Evolutionary conservation across 2,329 filamentous ascomycete genomes (phyloP).

Genomic region (Arachnopeziza araneosa): DNA sequence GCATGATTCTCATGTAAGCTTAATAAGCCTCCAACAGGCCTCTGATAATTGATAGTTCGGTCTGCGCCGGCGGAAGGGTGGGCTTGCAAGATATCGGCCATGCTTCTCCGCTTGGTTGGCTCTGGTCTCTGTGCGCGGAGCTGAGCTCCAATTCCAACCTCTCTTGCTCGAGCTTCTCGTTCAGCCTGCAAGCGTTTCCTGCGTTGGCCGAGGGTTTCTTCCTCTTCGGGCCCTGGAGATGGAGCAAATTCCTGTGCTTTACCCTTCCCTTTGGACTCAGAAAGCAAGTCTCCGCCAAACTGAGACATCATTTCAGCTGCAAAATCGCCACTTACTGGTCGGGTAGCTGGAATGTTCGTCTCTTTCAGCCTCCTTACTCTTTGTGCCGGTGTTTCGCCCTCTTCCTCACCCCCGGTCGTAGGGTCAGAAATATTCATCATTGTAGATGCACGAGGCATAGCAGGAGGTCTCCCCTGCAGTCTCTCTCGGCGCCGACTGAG

Average conservation of each 20-base stretch:
- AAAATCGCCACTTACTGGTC: slow-evolving; percentile 61
- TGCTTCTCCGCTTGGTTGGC: slow-evolving; percentile 35
- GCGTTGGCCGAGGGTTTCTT: slow-evolving; percentile 75
- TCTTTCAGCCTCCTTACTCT: slow-evolving; percentile 60
- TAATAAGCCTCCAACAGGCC: slow-evolving; percentile 25
- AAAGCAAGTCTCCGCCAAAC: slow-evolving; percentile 43
- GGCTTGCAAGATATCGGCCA: slow-evolving; percentile 41
- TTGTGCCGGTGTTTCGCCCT: slow-evolving; percentile 62
- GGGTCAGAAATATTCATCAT: slow-evolving; percentile 21
- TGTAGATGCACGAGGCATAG: slow-evolving; percentile 21
- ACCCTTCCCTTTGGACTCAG: slow-evolving; percentile 31
- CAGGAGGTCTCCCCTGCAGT: slow-evolving; percentile 22
- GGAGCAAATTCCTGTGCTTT: slow-evolving; percentile 30
- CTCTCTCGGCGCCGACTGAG: slow-evolving; percentile 29
- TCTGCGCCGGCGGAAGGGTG: slow-evolving; percentile 39
- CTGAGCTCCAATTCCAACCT: slow-evolving; percentile 35
- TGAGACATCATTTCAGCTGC: slow-evolving; percentile 63
- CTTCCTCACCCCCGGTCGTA: slow-evolving; percentile 30
- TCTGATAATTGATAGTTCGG: slow-evolving; percentile 14
- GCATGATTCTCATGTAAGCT: slow-evolving; percentile 27
- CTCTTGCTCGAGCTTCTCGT: slow-evolving; percentile 55
- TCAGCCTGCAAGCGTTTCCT: slow-evolving; percentile 67
- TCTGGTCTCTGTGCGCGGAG: slow-evolving; percentile 6
- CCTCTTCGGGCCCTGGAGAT: slow-evolving; percentile 45
- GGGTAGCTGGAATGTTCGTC: slow-evolving; percentile 21